Base-by-base conservation (phyloP, 306 rosid species). In the Acacia acuminata region DNA sequence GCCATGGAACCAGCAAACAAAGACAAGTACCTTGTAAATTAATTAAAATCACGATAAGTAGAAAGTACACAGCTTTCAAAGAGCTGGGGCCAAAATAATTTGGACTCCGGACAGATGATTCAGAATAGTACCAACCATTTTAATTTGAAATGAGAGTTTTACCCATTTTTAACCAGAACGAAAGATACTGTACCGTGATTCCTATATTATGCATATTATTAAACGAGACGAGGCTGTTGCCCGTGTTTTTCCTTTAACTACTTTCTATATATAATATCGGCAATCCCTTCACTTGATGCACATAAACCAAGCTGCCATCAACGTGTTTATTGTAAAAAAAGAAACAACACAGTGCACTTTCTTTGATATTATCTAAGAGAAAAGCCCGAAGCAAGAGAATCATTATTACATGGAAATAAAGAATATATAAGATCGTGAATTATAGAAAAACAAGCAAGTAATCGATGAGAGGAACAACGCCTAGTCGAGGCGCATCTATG, bases 401-500 rank as follows among this genome's bases (percentile, higher is more conserved):
- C 24, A 53, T 53, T 10, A 79, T 53, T 10, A 79, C 69, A 67
- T 71, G 34, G 70, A 71, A 76, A 38, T 38, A 38, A 38, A 70
- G 74, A 69, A 17, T 36, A 36, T 45, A 16, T 36, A 36, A 44
- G 55, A 61, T 42, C 64, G 55, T 30, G 27, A 32, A 51, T 76
- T 76, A 51, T 76, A 63, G 71, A 19, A 73, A 72, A 85, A 60
- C 55, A 48, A 78, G 10, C 71, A 30, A 34, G 60, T 24, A 43
- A 43, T 2, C 4, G 63, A 56, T 53, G 42, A 27, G 42, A 78
- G 85, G 77, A 84, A 75, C 77, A 79, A 79, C 73, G 66, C 93
- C 45, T 90, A 78, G 93, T 80, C 93, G 91, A 90, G 91, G 92
- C 73, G 93, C 86, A 90, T 90, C 93, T 88, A 61, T 53, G 64